Evolutionary conservation across 139 green algal species (phyloP), one percentile per base, ranked within the genome.

Genomic region (Chlamydomonas asymmetrica): DNA sequence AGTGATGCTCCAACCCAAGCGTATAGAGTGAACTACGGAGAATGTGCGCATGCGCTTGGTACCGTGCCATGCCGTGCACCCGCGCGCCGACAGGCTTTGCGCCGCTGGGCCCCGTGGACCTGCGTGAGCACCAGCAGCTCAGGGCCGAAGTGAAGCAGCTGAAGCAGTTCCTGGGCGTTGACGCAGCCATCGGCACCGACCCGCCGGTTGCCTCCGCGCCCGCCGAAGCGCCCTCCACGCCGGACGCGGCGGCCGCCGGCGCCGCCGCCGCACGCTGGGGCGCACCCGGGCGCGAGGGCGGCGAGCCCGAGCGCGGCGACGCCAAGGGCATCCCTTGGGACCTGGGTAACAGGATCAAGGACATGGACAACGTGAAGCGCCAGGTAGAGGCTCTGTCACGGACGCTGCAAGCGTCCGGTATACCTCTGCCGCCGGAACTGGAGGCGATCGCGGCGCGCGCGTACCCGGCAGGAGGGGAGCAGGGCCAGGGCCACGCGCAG

Each of bases 91-190:
- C 23, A 52, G 62, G 37, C 22, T 54, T 68, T 39, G 37, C 64
- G 27, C 40, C 64, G 43, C 45, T 73, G 66, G 67, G 54, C 52
- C 49, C 67, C 9, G 39, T 39, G 6, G 49, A n/a, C n/a, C n/a
- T n/a, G n/a, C n/a, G n/a, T n/a, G n/a, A n/a, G n/a, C n/a, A n/a
- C n/a, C n/a, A n/a, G n/a, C n/a, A n/a, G 0, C 67, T 74, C 10
- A 52, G 52, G 37, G 67, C 52, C 35, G 67, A 74, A 4, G 35
- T 74, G 23, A 50, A 52, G 31, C 31, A 34, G 10, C 52, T 74
- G 52, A 74, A 65, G 49, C 35, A 65, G 45, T 65, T 66, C 50
- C 49, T 74, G 67, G 50, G 67, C 27, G 65, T 65, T 5, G 23
- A 31, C 52, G 61, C 37, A 2, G 61, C 10, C 31, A n/a, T n/a